Percentiles rank a stretch among this genome's conserved stretches.
phyloP scores from a whole-genome alignment of 1,284 basidiomycete species.

The Papiliotrema laurentii region DNA sequence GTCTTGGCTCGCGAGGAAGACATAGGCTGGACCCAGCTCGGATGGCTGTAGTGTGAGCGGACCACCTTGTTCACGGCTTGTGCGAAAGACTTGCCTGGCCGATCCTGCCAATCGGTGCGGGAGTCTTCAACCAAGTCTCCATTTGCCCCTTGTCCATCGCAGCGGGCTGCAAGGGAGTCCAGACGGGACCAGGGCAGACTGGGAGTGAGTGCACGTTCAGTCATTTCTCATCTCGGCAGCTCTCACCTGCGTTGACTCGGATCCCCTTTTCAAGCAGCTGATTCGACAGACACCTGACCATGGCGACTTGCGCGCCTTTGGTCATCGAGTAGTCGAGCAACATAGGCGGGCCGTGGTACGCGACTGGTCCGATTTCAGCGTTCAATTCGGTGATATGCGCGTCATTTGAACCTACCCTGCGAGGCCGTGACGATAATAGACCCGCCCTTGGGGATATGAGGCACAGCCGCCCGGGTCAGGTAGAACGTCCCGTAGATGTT shows the following conservation, averaged over 20 bases:
- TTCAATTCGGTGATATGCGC: too few relatives aligned
- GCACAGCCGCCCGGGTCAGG: constrained; percentile 40
- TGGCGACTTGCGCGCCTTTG: constrained; percentile 57
- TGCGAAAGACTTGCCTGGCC: constrained; percentile 19
- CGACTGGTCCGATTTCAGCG: too few relatives aligned
- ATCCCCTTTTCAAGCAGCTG: constrained; percentile 57
- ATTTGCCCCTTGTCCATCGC: constrained; percentile 39
- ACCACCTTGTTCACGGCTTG: neutral
- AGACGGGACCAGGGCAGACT: constrained; percentile 28
- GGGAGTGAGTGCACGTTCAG: neutral
- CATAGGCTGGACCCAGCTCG: constrained; percentile 46
- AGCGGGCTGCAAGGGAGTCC: constrained; percentile 41
- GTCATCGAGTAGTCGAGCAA: constrained; percentile 58
- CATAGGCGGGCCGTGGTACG: constrained; percentile 40
- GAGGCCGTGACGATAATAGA: constrained; percentile 46
- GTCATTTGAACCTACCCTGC: constrained; percentile 32
- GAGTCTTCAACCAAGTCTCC: constrained; percentile 35
- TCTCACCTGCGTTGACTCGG: constrained; percentile 26
- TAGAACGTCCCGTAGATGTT: constrained; percentile 38
- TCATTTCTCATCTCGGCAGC: constrained; percentile 2
- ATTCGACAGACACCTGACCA: constrained; percentile 56
- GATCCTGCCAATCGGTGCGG: constrained; percentile 43
- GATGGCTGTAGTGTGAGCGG: constrained; percentile 31
- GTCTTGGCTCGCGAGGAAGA: constrained; percentile 44
- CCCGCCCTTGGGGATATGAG: constrained; percentile 45